Evolutionary conservation across 805 yeast species (phyloP).

Genomic region (Candida maesae): DNA sequence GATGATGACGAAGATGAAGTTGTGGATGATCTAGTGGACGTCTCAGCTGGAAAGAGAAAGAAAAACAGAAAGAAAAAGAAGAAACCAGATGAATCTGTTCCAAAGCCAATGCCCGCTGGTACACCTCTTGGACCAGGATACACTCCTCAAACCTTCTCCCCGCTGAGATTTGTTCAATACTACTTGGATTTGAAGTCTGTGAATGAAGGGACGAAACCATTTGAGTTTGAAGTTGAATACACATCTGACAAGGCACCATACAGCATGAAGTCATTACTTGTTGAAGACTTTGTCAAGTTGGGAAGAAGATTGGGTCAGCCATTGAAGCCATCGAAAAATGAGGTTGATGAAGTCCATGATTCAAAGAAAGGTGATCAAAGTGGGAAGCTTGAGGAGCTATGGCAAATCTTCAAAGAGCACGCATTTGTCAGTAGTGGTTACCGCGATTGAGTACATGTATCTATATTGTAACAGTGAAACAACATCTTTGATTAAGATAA

Average conservation of each 20-base stretch:
- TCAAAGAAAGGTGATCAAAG: constrained; percentile 10
- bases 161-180: constrained; percentile 69
- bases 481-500: no score
- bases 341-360: not conserved
- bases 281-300: constrained; percentile 56
- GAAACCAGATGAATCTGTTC: constrained; percentile 51
- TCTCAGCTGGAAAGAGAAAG: constrained; percentile 5
- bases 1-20: constrained; percentile 20
- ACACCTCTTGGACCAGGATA: constrained; percentile 73
- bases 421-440: constrained; percentile 46
- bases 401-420: constrained; percentile 54
- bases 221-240: constrained; percentile 64
- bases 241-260: constrained; percentile 60
- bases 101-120: constrained; percentile 56
- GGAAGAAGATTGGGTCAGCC: constrained; percentile 53
- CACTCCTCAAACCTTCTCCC: constrained; percentile 65
- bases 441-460: constrained; percentile 7
- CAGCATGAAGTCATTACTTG: constrained; percentile 51
- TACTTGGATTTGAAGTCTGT: constrained; percentile 57
- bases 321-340: constrained; percentile 11
- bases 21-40: constrained; percentile 7
- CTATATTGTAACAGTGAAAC: no score
- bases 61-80: constrained; percentile 26
- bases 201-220: constrained; percentile 40
- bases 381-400: constrained; percentile 35